Evolutionary conservation across 805 yeast genomes (phyloP).

Genomic region (Wickerhamiella domercqiae): DNA sequence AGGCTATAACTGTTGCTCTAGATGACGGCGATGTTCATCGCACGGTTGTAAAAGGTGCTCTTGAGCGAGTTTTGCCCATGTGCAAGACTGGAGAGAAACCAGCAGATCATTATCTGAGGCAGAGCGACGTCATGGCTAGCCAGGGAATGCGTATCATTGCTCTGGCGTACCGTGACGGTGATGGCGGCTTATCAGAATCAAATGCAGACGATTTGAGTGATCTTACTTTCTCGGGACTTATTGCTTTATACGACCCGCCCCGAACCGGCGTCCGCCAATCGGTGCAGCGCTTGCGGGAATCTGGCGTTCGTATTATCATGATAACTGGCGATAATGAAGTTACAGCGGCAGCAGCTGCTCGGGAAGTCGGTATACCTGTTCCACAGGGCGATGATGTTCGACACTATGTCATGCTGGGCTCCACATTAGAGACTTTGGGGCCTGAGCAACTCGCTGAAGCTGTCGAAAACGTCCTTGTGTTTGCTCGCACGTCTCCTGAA

Average conservation of each 20-base stretch:
- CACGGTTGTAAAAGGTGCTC: conserved; percentile 76
- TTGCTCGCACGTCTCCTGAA: conserved; percentile 31
- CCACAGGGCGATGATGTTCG: conserved; percentile 42
- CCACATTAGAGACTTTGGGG: conserved; percentile 55
- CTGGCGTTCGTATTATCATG: conserved; percentile 97
- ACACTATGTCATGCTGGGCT: conserved; percentile 69
- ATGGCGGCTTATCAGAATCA: conserved; percentile 45
- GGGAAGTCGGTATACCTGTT: conserved; percentile 42
- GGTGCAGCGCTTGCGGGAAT: conserved; percentile 59
- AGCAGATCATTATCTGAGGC: conserved; percentile 35
- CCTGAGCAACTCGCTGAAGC: conserved; percentile 61
- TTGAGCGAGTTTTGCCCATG: conserved; percentile 50
- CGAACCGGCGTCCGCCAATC: conserved; percentile 71
- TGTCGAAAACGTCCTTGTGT: conserved; percentile 59
- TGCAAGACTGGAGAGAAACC: conserved; percentile 40
- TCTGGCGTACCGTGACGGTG: conserved; percentile 53
- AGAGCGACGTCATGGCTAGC: conserved; percentile 52
- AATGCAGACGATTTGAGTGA: no score
- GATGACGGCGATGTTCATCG: conserved; percentile 35
- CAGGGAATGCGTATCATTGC: conserved; percentile 81
- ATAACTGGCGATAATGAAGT: conserved; percentile 60
- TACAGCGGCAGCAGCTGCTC: conserved; percentile 37
- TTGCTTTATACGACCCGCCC: conserved; percentile 98
- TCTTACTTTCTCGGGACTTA: conserved; percentile 65
- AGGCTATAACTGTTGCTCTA: conserved; percentile 57